phyloP scores from a whole-genome alignment of 2,329 filamentous ascomycete species.

The Trichoderma sp. region DNA sequence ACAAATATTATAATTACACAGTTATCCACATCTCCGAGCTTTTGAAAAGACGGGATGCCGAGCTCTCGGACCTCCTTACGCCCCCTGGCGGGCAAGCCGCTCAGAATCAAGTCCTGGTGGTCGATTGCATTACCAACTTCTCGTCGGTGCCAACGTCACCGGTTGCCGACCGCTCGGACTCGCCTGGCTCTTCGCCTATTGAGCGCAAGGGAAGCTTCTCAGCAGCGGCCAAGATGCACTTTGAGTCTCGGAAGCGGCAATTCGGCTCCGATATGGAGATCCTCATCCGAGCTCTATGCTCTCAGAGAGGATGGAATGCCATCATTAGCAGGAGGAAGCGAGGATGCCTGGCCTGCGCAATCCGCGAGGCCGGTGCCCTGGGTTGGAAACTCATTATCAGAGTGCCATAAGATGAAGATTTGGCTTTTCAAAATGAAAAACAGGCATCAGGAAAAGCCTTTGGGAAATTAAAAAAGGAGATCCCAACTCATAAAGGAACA shows the following conservation, averaged over 20 bases:
- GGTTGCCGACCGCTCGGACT: slow-evolving; percentile 44
- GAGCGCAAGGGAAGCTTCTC: slow-evolving; percentile 46
- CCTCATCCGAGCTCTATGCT: slow-evolving; percentile 72
- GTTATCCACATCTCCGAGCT: slow-evolving; percentile 63
- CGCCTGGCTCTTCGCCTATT: slow-evolving; percentile 37
- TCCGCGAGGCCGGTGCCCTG: slow-evolving; percentile 73
- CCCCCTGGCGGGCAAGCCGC: slow-evolving; percentile 39
- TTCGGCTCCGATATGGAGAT: slow-evolving; percentile 70
- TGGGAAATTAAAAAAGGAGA: neutral
- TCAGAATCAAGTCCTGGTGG: slow-evolving; percentile 55
- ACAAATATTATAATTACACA: slow-evolving; percentile 65
- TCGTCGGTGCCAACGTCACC: slow-evolving; percentile 54
- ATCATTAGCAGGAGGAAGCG: slow-evolving; percentile 68
- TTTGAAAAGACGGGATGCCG: slow-evolving; percentile 51
- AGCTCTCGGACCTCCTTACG: slow-evolving; percentile 53
- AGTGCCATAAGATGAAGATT: slow-evolving; percentile 48
- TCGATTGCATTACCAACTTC: slow-evolving; percentile 66
- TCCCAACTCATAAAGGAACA: neutral
- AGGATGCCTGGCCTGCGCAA: slow-evolving; percentile 73
- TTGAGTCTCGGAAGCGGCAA: slow-evolving; percentile 60
- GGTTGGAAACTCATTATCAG: slow-evolving; percentile 70
- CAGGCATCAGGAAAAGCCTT: neutral
- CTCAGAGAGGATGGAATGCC: slow-evolving; percentile 74
- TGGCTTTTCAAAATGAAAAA: neutral
- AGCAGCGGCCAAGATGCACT: slow-evolving; percentile 57